Percentiles rank a stretch among this genome's conserved stretches.
phyloP scores from a whole-genome alignment of 768 basidiomycete species.

The Antrodiella citrinella region DNA sequence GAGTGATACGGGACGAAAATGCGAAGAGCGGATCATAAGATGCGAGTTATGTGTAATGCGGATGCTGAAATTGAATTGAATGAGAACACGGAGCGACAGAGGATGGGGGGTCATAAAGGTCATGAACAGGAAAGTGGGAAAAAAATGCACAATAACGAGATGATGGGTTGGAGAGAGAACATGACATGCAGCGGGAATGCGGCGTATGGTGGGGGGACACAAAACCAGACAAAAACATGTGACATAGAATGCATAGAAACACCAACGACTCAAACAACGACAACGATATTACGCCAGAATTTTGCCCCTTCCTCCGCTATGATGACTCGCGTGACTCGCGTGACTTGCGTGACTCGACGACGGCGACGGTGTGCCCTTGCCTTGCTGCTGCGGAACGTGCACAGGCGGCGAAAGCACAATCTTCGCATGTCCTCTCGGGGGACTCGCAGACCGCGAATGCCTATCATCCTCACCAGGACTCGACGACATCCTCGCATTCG shows the following conservation, averaged over 20 bases:
- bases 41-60: not conserved
- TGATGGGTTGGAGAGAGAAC: not conserved
- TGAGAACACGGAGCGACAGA: not conserved
- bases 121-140: not conserved
- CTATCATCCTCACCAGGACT: conserved; percentile 38
- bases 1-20: too few relatives aligned
- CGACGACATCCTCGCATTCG: not conserved
- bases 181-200: not conserved
- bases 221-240: not conserved
- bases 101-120: not conserved
- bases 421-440: conserved; percentile 48
- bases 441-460: conserved; percentile 35
- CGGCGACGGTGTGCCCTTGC: conserved; percentile 51
- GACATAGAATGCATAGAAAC: not conserved
- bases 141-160: not conserved
- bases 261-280: not conserved
- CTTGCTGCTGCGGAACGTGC: conserved; percentile 48
- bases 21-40: not conserved
- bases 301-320: not conserved
- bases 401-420: conserved; percentile 39
- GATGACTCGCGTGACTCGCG: conserved; percentile 6
- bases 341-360: conserved; percentile 37
- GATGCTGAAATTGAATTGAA: not conserved
- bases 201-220: not conserved
- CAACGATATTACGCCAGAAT: conserved; percentile 1